Evolutionary conservation across 2,329 filamentous ascomycete genomes (phyloP), one percentile per base, ranked within the genome.

Genomic region (Pleurostoma richardsiae): DNA sequence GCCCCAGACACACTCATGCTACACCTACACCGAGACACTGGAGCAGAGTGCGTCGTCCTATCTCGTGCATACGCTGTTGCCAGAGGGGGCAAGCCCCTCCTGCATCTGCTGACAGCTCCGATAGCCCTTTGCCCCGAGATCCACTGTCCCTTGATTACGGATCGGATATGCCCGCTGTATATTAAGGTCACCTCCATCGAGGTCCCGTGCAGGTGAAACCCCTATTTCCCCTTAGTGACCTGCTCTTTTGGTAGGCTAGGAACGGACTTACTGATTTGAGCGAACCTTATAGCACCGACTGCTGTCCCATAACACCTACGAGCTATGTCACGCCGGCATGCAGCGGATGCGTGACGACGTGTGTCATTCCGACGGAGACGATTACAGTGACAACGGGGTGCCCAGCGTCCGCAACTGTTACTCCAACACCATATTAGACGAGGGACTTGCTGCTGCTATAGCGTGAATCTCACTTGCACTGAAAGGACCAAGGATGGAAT

Each of bases 251-350:
- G 10, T n/a, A 27, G 29, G 28, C 5, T 40, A 1, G 1, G 19
- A 19, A 19, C 19, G 19, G 19, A 19, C 19, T 19, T 19, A 19
- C 19, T 19, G 19, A 19, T 19, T 19, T 19, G 19, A 19, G 19
- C 19, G 19, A 19, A 19, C 19, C 19, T 19, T 19, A 40, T 19
- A 57, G 56, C 42, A 65, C 64, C 26, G 53, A 63, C 45, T 68
- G 64, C 56, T 72, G 69, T 54, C 61, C 60, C n/a, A 54, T 47
- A 7, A 72, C 68, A 6, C 50, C 61, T 6, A 65, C 61, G 5
- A 44, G 49, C 10, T 56, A 51, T 10, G 47, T 56, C 6, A 54
- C 53, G 8, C 44, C 38, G 40, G 5, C 48, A 8, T 63, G 60
- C 47, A 54, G 54, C 5, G 49, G 44, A 30, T 65, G 62, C 50